Base-by-base conservation (phyloP, 192 early-diverging fungal species). In the Coemansia sp. region DNA sequence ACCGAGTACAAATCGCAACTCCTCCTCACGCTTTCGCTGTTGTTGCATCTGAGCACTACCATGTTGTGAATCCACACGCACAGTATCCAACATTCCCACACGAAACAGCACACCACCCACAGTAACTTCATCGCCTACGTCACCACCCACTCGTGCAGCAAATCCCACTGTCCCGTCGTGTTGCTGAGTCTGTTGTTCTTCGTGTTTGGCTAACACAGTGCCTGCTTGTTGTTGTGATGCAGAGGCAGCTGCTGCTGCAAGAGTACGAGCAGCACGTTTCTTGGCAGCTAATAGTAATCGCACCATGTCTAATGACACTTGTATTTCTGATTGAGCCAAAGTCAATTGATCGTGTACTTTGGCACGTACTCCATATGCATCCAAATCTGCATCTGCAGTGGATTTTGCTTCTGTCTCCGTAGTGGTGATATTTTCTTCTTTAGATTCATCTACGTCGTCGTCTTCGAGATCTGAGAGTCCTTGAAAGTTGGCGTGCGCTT, bases 291-390 rank as follows among this genome's bases (percentile, higher is more conserved):
- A 56, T 33, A 81, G 33, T 30, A 81, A 67, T 14, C 72, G 73
- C 54, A 81, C 78, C 57, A 81, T 58, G 9, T 81, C 78, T 59
- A 81, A 51, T 9, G 78, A 68, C 0, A 81, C 78, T 27, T 75
- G 68, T 42, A 81, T 72, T 63, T 81, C 78, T 11, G 74, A 76
- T 51, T 81, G 78, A 6, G 78, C 78, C 57, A 75, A 24, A 4
- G 59, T 54, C 70, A 81, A 52, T 23, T 64, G 54, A 60, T 75
- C 73, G 53, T 81, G 73, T 11, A 81, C 74, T 3, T 63, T 25
- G 29, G 70, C 60, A 9, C 74, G 69, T 10, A 81, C 78, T 6
- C 53, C 67, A 10, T 69, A 76, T 3, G 78, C 78, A 22, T 81
- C 78, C 59, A 76, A 30, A 9, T 72, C 67, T 5, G 29, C 5